Evolutionary conservation across 169 alveolate species (phyloP), one percentile per base, ranked within the genome.

Genomic region (Plasmodium vivax): DNA sequence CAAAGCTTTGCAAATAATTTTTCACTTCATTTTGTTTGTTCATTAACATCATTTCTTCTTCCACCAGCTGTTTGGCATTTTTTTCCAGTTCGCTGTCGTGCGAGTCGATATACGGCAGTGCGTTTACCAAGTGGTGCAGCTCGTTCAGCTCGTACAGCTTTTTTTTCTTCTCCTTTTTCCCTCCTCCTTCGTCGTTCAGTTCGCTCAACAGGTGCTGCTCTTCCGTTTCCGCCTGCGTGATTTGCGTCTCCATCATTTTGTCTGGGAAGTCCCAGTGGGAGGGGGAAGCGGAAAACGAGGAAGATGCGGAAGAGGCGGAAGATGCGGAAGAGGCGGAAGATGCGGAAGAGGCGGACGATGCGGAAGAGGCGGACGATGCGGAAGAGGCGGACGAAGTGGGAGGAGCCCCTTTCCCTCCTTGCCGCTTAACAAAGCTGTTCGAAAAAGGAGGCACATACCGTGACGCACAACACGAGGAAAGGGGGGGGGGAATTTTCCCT

Each of bases 11-110:
- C 34, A 84, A 54, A 84, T 84, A 84, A 41, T 84, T 47, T 72
- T 84, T 84, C 30, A 84, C 30, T 47, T 84, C 84, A 45, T 84
- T 84, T 72, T 72, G 51, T 27, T 84, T 47, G 27, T 84, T 30
- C 93, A 84, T 84, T 84, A 84, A 72, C 23, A 41, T 84, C 93
- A 84, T 84, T 73, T 84, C 93, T 84, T 84, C 93, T 84, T 84
- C 93, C 4, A 84, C 83, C 73, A 84, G 7, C 12, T 38, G 73
- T 84, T 84, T 84, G 47, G 93, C 93, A 38, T 71, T 73, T 84
- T 84, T 81, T 19, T 84, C 93, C 32, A 84, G 36, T 47, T 84
- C 93, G 10, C 75, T 84, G 27, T 84, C 93, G 79, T 84, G 75
- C 4, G 93, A 84, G 54, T 84, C 93, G 58, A 84, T 84, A 72